These are phyloP conservation scores for Gossypium davidsonii DNA, from an alignment of 441 rosid species.

Conservation along the genomic window DNA sequence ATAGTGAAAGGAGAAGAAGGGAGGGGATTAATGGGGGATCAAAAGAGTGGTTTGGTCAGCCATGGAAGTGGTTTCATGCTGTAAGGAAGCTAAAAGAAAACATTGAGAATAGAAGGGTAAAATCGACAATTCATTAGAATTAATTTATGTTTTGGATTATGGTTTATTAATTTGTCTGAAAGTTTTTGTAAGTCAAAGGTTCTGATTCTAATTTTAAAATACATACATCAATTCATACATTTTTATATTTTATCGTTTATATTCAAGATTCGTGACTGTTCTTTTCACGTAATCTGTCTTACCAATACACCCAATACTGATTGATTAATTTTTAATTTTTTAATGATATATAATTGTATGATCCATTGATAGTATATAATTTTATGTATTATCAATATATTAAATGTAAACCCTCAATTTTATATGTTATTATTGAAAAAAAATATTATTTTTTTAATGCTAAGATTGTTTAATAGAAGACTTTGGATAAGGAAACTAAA, in stretches of 20 bases:
- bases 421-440: not conserved
- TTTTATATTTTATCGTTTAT: too few species aligned
- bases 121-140: too few species aligned
- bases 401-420: too few species aligned
- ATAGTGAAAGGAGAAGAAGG: not conserved
- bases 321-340: too few species aligned
- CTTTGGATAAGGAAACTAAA: not conserved
- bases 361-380: too few species aligned
- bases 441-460: not conserved
- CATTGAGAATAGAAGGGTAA: too few species aligned
- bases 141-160: not conserved
- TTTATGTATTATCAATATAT: too few species aligned
- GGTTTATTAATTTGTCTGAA: not conserved
- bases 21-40: not conserved
- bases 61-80: slow-evolving; percentile 26
- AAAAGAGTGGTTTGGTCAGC: slow-evolving; percentile 28
- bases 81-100: slow-evolving; percentile 44
- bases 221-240: too few species aligned
- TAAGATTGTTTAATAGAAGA: not conserved
- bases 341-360: too few species aligned
- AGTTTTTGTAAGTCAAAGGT: slow-evolving; percentile 17
- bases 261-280: too few species aligned
- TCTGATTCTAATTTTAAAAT: not conserved
- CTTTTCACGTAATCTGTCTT: fast-evolving
- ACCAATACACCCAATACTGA: too few species aligned